Evolutionary conservation across 2,329 filamentous ascomycete species (phyloP).

Genomic region (Colletotrichum tabaci): DNA sequence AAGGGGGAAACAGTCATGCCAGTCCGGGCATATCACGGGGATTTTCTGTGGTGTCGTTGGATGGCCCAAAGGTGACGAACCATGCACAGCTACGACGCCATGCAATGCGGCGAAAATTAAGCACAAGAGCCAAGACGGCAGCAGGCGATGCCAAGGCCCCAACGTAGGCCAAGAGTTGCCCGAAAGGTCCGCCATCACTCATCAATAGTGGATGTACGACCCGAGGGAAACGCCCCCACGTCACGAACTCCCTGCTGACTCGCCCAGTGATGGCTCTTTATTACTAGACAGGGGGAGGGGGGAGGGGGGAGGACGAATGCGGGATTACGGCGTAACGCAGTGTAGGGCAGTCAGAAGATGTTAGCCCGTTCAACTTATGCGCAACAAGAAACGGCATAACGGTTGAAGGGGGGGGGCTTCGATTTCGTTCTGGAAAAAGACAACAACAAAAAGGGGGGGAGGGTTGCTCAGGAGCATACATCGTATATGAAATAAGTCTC

Average conservation of each 20-base stretch:
- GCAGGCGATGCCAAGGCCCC: conserved; percentile 35
- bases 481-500: neutral
- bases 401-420: neutral
- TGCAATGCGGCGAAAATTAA: conserved; percentile 41
- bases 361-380: neutral
- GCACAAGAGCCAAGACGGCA: conserved; percentile 40
- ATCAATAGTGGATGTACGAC: conserved; percentile 5
- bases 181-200: conserved; percentile 13
- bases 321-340: conserved; percentile 7
- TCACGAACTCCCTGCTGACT: conserved; percentile 38
- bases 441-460: neutral
- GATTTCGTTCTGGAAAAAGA: neutral
- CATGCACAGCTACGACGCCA: conserved; percentile 25
- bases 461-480: neutral
- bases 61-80: neutral
- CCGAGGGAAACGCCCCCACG: conserved; percentile 32
- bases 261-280: conserved; percentile 3
- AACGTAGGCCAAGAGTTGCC: conserved; percentile 30
- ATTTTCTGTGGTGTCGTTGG: conserved; percentile 23
- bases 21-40: conserved; percentile 9
- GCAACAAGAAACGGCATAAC: neutral
- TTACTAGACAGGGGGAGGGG: too few species aligned
- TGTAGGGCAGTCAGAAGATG: neutral
- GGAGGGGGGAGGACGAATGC: neutral
- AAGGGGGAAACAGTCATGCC: neutral